Evolutionary conservation across 2,329 filamentous ascomycete genomes (phyloP).

Genomic region (Colletotrichum tropicale): DNA sequence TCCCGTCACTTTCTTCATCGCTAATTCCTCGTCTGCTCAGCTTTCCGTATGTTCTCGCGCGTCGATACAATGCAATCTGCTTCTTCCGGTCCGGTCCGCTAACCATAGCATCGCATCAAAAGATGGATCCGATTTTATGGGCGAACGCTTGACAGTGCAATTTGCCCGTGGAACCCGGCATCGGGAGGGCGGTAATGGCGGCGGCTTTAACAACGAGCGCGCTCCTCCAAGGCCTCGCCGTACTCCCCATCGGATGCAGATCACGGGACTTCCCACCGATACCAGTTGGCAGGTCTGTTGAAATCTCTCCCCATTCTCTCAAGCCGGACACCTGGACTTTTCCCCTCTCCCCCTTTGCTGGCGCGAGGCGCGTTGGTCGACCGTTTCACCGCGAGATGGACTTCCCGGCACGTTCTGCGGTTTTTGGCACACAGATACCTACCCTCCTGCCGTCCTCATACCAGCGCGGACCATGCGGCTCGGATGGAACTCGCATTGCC

Average conservation of each 20-base stretch:
- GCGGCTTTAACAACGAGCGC: constrained; percentile 56
- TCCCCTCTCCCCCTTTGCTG: constrained; percentile 21
- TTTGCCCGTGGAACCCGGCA: constrained; percentile 86
- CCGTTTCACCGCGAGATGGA: not conserved
- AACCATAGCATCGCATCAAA: constrained; percentile 27
- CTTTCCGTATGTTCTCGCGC: constrained; percentile 61
- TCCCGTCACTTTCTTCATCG: not conserved
- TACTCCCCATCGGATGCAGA: constrained; percentile 96
- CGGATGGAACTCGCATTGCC: constrained; percentile 16
- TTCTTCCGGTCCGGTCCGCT: constrained; percentile 22
- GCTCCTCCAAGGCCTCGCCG: constrained; percentile 79
- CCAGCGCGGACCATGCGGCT: not conserved
- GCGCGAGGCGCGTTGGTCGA: constrained; percentile 14
- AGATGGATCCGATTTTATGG: constrained; percentile 99
- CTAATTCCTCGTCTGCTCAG: constrained; percentile 38
- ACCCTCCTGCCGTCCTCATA: not conserved
- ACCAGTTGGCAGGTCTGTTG: constrained; percentile 99
- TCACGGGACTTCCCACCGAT: constrained; percentile 94
- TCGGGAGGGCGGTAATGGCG: constrained; percentile 43
- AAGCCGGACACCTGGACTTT: constrained; percentile 46
- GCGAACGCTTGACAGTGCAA: constrained; percentile 95
- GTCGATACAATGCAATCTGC: not conserved
- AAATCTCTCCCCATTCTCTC: constrained; percentile 63
- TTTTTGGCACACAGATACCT: not conserved
- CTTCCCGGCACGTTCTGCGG: not conserved